Base-by-base conservation (phyloP, 225 moss, liverwort and hornwort genomes). In the Physcomitrellopsis africana region DNA sequence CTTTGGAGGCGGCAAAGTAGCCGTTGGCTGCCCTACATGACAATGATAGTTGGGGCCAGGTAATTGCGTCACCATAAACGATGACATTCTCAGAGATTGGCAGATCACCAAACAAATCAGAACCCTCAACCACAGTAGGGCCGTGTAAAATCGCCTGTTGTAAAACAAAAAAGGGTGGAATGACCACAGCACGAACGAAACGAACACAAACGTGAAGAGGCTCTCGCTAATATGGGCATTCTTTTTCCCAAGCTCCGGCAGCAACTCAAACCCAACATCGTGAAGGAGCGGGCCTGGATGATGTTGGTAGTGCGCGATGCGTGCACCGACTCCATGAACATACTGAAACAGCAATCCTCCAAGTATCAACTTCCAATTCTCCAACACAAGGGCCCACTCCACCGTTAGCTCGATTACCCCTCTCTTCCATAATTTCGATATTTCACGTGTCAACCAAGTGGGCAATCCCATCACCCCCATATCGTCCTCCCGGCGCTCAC, bases 21-120 rank as follows among this genome's bases (percentile, higher is more conserved):
- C 96, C 24, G 93, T 86, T 9, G 83, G 51, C 54, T 92, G 87
- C 10, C 96, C 96, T 81, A 86, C 86, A 41, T 94, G 96, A 54
- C 96, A 96, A 68, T 96, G 96, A 13, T 96, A 96, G 63, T 96
- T 96, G 48, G 96, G 96, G 2, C 96, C 93, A 0, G 96, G 96
- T 44, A 96, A 87, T 74, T 96, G 96, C 12, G 96, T 96, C 22
- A 85, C 90, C 79, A 93, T 81, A 53, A 96, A 96, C 32, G 96
- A 92, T 37, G 85, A 77, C 62, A 96, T 82, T 10, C 96, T 86
- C 56, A 96, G 55, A 1, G 65, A 68, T 53, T 96, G 96, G 19
- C 92, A 93, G 10, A 93, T 90, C 76, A 96, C 93, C 51, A 96
- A 77, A 83, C 92, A 90, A 17, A 80, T 68, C 23, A 96, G 86